These are phyloP conservation scores for Sechiopsis laciniata DNA, from an alignment of 306 rosid species.

Conservation along the genomic window DNA sequence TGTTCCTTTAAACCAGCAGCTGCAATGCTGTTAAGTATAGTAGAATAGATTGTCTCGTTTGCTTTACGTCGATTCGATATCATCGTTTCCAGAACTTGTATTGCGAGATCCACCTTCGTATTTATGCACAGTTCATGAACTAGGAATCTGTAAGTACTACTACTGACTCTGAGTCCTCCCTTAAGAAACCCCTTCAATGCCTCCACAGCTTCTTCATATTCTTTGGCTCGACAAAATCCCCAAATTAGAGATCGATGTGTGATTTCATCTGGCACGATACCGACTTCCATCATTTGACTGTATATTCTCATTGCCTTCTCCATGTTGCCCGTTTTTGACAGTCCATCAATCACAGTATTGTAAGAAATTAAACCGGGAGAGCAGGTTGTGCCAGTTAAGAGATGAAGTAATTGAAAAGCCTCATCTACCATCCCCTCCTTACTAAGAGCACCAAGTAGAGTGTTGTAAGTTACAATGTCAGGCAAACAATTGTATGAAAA, in stretches of 20 bases:
- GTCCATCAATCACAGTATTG: conserved; percentile 64
- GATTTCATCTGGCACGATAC: conserved; percentile 63
- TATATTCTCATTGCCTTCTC: conserved; percentile 55
- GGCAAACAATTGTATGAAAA: conserved; percentile 55
- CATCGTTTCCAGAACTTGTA: conserved; percentile 75
- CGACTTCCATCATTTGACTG: conserved; percentile 46
- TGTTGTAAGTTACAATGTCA: conserved; percentile 74
- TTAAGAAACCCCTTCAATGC: conserved; percentile 42
- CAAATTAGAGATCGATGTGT: conserved; percentile 57
- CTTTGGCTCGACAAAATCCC: conserved; percentile 50
- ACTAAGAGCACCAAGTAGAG: conserved; percentile 62
- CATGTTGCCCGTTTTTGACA: conserved; percentile 47
- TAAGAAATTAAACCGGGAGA: conserved; percentile 67
- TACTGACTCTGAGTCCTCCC: conserved; percentile 36
- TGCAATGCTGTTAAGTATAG: conserved; percentile 53
- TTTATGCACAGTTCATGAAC: conserved; percentile 62
- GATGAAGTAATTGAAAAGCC: conserved; percentile 46
- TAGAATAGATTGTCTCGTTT: conserved; percentile 40
- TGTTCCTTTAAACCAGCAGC: conserved; percentile 66
- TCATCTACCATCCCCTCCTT: conserved; percentile 72
- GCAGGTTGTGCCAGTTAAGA: conserved; percentile 45
- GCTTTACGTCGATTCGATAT: conserved; percentile 46
- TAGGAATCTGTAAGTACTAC: conserved; percentile 41
- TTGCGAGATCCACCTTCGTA: conserved; percentile 52
- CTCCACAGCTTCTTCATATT: conserved; percentile 53